Evolutionary conservation across 352 stramenopile genomes (phyloP), one percentile per base, ranked within the genome.

Genomic region (Phytophthora sp.): DNA sequence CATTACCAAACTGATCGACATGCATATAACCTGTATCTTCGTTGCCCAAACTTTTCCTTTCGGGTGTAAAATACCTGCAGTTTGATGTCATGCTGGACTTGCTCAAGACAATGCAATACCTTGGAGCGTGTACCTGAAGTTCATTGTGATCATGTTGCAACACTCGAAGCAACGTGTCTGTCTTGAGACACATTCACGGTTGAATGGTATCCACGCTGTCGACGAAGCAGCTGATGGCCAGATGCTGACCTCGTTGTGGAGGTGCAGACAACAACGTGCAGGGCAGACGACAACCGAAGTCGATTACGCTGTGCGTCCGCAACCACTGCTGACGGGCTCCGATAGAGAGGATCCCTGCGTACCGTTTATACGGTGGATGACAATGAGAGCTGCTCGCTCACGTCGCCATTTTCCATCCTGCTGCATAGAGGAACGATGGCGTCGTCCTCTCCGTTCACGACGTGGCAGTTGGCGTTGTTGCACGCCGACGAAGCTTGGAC

Each of bases 401-500:
- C 3, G 12, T 34, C 21, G 12, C 46, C 26, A 55, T 51, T 68
- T n/a, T 26, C 44, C 45, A 32, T 60, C 54, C 45, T 52, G 26
- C 55, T 31, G 37, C 27, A 13, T 59, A 1, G 53, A 17, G 18
- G 5, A 34, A 18, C 48, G 7, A 59, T 72, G 55, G 62, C 77
- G 26, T 32, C 66, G 30, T 53, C 20, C 2, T 71, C 48, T 32
- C 56, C 62, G 34, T 49, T 72, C 28, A 55, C 28, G 20, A 66
- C 69, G 32, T 85, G 72, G 72, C 21, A 69, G 31, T 18, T 18
- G 5, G 74, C 68, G 20, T 51, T 67, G 20, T 34, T 68, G 45
- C 75, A 85, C 61, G 42, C 69, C 7, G 58, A 69, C 50, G 60
- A 54, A 4, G 80, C 76, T 34, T 57, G 39, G 17, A 38, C 28